Evolutionary conservation across 169 alveolate genomes (phyloP).

Genomic region (Plasmodium sp.): DNA sequence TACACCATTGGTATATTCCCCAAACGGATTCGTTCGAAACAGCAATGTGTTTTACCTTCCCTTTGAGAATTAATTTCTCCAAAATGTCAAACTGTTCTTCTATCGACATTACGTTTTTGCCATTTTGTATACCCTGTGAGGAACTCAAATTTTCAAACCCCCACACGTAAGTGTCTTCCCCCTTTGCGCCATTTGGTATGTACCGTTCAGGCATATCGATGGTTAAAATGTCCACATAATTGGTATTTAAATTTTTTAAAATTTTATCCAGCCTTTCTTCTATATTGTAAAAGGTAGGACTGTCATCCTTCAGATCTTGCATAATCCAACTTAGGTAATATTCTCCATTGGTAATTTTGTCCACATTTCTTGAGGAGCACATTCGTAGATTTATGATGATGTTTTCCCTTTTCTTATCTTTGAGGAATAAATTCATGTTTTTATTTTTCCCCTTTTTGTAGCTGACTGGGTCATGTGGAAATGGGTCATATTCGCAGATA

Average conservation of each 20-base stretch:
- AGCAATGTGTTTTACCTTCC: slow-evolving; percentile 86
- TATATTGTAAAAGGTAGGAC: slow-evolving; percentile 44
- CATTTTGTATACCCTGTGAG: slow-evolving; percentile 4
- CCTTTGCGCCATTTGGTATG: slow-evolving; percentile 82
- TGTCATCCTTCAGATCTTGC: slow-evolving; percentile 30
- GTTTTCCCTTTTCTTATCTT: slow-evolving; percentile 75
- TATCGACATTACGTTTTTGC: slow-evolving; percentile 53
- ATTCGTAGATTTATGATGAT: slow-evolving; percentile 75
- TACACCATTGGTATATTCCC: slow-evolving; percentile 83
- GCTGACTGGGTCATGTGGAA: slow-evolving; percentile 85
- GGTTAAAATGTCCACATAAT: slow-evolving; percentile 84
- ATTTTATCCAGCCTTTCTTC: slow-evolving; percentile 86
- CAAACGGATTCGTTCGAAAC: slow-evolving; percentile 87
- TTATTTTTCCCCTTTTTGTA: slow-evolving; percentile 82
- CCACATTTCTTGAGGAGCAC: slow-evolving; percentile 80
- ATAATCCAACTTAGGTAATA: slow-evolving; percentile 76
- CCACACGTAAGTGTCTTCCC: slow-evolving; percentile 91
- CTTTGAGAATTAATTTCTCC: slow-evolving; percentile 80
- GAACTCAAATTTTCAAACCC: slow-evolving; percentile 69
- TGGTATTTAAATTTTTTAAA: slow-evolving; percentile 79
- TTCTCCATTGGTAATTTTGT: slow-evolving; percentile 43
- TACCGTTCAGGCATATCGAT: slow-evolving; percentile 87
- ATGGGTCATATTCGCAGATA: slow-evolving; percentile 88
- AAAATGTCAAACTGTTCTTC: slow-evolving; percentile 81
- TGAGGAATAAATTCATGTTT: slow-evolving; percentile 77